Percentiles rank a stretch among this genome's conserved stretches.
These are phyloP conservation scores for Phytophthora lateralis DNA, from an alignment of 352 stramenopile genomes.

Conservation along the genomic window DNA sequence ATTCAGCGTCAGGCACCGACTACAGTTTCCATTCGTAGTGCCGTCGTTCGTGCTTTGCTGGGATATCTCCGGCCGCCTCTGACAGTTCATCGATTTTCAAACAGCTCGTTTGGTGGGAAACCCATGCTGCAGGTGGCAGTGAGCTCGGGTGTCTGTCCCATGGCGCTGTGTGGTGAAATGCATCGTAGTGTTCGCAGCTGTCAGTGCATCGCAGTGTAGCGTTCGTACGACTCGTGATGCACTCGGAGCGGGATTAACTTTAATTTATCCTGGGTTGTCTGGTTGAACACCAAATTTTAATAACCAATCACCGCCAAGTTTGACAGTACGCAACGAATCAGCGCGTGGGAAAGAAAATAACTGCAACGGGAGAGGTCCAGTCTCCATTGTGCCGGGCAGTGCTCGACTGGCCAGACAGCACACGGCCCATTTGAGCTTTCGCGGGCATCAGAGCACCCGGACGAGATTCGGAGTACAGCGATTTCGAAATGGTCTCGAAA, in stretches of 20 bases:
- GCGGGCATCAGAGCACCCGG: conserved; percentile 14
- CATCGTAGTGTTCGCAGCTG: conserved; percentile 1
- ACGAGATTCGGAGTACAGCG: conserved; percentile 3
- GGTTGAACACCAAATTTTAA: conserved; percentile 22
- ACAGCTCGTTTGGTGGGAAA: not conserved
- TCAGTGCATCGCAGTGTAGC: not conserved
- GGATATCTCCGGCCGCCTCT: not conserved
- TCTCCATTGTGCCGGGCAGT: conserved; percentile 27
- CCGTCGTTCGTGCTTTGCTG: conserved; percentile 12
- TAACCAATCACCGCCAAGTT: conserved; percentile 12
- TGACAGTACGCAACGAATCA: conserved; percentile 25
- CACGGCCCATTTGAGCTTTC: conserved; percentile 36
- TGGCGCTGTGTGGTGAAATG: not conserved
- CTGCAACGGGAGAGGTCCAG: conserved; percentile 12
- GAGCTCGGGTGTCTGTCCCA: conserved; percentile 17
- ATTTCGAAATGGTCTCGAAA: conserved; percentile 31
- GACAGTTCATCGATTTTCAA: not conserved
- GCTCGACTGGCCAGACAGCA: conserved; percentile 7
- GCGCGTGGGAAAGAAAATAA: conserved; percentile 2
- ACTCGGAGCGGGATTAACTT: not conserved
- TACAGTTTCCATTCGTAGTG: conserved; percentile 21
- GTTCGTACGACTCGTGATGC: conserved; percentile 1
- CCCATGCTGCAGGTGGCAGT: not conserved
- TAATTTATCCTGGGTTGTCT: not conserved
- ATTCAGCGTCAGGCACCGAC: conserved; percentile 19